Conservation (phyloP, 805 yeast genomes). For the Teunomyces lycoperdinae region DNA sequence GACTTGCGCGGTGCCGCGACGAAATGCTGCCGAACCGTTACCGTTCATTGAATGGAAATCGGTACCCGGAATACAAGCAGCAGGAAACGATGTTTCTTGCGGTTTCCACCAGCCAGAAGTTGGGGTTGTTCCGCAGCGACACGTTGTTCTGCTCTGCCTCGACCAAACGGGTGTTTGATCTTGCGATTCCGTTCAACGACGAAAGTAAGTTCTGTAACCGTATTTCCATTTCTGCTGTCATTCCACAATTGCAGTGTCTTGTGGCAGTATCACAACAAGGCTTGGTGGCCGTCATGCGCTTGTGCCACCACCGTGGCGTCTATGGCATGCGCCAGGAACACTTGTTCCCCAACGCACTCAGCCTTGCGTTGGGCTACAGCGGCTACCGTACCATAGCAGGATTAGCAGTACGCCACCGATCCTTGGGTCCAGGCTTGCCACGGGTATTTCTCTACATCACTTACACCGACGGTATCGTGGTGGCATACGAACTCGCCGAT, state of each 20-base stretch:
- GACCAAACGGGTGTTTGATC: slow-evolving; percentile 40
- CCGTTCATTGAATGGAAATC: slow-evolving; percentile 12
- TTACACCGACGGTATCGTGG: slow-evolving; percentile 31
- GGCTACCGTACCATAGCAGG: slow-evolving; percentile 36
- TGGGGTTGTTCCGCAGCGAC: slow-evolving; percentile 46
- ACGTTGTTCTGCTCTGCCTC: slow-evolving; percentile 48
- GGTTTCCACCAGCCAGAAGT: slow-evolving; percentile 42
- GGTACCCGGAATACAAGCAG: slow-evolving; percentile 5
- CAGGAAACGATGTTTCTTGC: slow-evolving; percentile 16
- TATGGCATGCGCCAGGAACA: slow-evolving; percentile 44
- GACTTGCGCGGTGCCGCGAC: slow-evolving; percentile 7
- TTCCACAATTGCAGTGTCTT: slow-evolving; percentile 35
- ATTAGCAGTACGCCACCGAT: slow-evolving; percentile 23
- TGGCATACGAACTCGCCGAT: slow-evolving; percentile 12
- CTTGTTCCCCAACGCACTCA: slow-evolving; percentile 35
- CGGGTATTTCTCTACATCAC: slow-evolving; percentile 31
- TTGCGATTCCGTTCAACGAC: slow-evolving; percentile 34
- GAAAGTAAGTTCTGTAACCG: slow-evolving; percentile 34
- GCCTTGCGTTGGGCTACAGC: slow-evolving; percentile 22
- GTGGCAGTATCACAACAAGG: slow-evolving; percentile 40
- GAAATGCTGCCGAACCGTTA: background rate
- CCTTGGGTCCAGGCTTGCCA: slow-evolving; percentile 16
- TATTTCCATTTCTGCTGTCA: slow-evolving; percentile 31
- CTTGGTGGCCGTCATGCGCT: slow-evolving; percentile 31
- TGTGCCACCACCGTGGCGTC: slow-evolving; percentile 35